Base-by-base conservation (phyloP, 352 stramenopile genomes). In the Phytopythium sindhum region DNA sequence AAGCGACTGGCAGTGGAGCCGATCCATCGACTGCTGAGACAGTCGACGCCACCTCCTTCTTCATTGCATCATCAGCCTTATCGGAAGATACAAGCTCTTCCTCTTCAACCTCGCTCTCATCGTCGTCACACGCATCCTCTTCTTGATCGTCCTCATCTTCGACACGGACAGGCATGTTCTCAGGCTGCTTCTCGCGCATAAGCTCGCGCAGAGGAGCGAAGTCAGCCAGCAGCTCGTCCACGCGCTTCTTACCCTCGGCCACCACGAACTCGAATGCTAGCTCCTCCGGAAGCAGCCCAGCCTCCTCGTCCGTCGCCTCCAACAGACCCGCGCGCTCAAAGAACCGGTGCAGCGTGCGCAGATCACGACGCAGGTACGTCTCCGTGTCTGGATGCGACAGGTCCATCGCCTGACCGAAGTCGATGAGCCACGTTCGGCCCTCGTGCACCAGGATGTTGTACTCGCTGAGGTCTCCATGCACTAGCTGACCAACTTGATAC, bases 391-490 rank as follows among this genome's bases (percentile, higher is more conserved):
- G 88, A 55, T 97, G 92, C 4, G 77, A 84, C 7, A 74, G 66
- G 66, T 97, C 89, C 29, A 97, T 84, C 10, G 89, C 81, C 66
- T 98, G 92, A 1, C 87, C 89, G 79, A 98, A 97, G 68, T 98
- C 92, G 67, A 98, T 97, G 15, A 98, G 86, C 87, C 67, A 97
- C 64, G 73, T 77, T 57, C 68, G 80, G 48, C 80, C 78, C 68
- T 79, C 84, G 54, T 65, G 73, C 31, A 91, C 84, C 15, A 98
- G 70, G 23, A 98, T 89, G 67, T 98, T 98, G 78, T 97, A 97
- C 67, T 91, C 83, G 66, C 80, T 90, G 64, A 91, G 71, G 48
- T 91, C 83, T 14, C 74, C 76, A 44, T 91, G 83, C 0, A 91
- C 77, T 39, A 91, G 67, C 55, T 78, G 76, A 6, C 69, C 80